Conservation (phyloP, 2,329 filamentous ascomycete genomes). For the Thermomyces lanuginosus region DNA sequence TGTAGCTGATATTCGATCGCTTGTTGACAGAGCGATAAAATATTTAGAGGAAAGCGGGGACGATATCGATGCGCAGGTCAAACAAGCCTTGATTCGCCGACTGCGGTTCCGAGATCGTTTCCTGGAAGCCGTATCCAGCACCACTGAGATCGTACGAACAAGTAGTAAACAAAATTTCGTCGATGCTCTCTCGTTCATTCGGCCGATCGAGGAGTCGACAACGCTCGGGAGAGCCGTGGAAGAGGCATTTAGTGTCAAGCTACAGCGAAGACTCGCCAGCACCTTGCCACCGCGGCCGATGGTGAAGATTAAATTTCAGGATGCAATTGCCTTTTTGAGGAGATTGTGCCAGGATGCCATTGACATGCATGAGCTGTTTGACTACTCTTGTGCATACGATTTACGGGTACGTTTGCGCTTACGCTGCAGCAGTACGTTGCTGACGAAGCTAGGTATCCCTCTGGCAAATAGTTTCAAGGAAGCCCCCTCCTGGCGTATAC, state of each 20-base stretch:
- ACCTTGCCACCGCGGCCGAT: slow-evolving; percentile 88
- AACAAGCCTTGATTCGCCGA: slow-evolving; percentile 45
- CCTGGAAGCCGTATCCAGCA: slow-evolving; percentile 23
- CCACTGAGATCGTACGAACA: slow-evolving; percentile 17
- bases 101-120: slow-evolving; percentile 47
- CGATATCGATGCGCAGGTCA: slow-evolving; percentile 20
- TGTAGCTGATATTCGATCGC: slow-evolving; percentile 37
- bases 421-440: slow-evolving; percentile 5
- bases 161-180: slow-evolving; percentile 15
- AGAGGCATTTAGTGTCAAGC: slow-evolving; percentile 73
- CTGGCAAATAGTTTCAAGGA: slow-evolving; percentile 56
- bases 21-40: slow-evolving; percentile 39
- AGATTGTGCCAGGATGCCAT: slow-evolving; percentile 56
- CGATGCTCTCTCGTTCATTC: slow-evolving; percentile 30
- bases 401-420: slow-evolving; percentile 40
- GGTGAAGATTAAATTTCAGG: slow-evolving; percentile 55
- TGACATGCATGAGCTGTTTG: slow-evolving; percentile 50
- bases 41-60: slow-evolving; percentile 29
- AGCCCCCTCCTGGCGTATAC: slow-evolving; percentile 69
- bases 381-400: slow-evolving; percentile 52
- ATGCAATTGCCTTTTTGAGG: slow-evolving; percentile 53
- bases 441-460: slow-evolving; percentile 47
- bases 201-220: slow-evolving; percentile 43
- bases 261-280: slow-evolving; percentile 81
- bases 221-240: slow-evolving; percentile 48